A percentile compares a stretch with the other conserved stretches of the same genome.
Evolutionary conservation across 768 basidiomycete genomes (phyloP).

Genomic region (Psilocybe subaeruginosa): DNA sequence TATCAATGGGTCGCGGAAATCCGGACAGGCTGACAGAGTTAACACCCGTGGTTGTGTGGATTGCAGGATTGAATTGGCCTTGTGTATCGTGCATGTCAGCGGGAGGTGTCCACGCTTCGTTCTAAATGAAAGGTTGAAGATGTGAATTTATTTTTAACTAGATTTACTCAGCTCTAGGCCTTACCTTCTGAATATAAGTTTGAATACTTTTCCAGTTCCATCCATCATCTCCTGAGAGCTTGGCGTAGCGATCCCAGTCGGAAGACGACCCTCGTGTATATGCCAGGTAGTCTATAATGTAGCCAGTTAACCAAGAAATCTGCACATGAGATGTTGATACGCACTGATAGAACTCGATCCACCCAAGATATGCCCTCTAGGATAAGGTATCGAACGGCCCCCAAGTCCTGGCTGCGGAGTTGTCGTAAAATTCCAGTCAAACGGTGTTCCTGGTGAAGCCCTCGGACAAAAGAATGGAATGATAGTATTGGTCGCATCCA

Average conservation of each 20-base stretch:
- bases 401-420: conserved; percentile 29
- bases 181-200: conserved; percentile 1
- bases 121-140: background rate
- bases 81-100: conserved; percentile 18
- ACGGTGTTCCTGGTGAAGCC: conserved; percentile 3
- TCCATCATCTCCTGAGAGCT: background rate
- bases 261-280: conserved; percentile 33
- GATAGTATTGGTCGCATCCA: conserved; percentile 19
- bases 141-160: background rate
- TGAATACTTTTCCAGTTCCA: conserved; percentile 29
- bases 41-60: conserved; percentile 22
- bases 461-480: conserved; percentile 18
- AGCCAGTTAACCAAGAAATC: background rate
- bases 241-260: conserved; percentile 59
- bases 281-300: conserved; percentile 23
- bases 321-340: background rate
- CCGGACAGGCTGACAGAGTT: conserved; percentile 21
- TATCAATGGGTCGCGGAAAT: conserved; percentile 18
- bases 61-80: conserved; percentile 20
- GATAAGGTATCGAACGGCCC: conserved; percentile 30
- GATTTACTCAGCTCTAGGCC: background rate
- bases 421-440: conserved; percentile 32
- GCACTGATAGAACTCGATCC: conserved; percentile 27
- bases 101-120: conserved; percentile 16
- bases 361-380: conserved; percentile 36